Conservation (phyloP, 495 filamentous ascomycete genomes). For the Copromyces sp. region DNA sequence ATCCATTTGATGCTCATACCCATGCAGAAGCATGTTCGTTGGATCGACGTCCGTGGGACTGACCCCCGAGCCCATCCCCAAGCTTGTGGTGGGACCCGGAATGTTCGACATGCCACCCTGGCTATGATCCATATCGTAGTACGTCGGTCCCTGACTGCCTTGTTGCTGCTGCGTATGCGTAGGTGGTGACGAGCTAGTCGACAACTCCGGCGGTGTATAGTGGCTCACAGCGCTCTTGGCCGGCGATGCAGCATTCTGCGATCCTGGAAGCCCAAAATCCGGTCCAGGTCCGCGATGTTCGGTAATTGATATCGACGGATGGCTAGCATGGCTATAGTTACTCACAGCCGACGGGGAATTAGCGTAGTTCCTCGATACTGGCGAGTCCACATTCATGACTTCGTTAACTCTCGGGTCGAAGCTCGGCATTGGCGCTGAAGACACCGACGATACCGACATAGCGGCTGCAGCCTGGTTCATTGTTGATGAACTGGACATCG, state of each 20-base stretch:
- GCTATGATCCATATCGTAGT: not conserved
- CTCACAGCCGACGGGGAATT: slow-evolving; percentile 27
- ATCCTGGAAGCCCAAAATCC: not conserved
- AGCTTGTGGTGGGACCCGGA: slow-evolving; percentile 7
- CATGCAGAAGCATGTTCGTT: slow-evolving; percentile 32
- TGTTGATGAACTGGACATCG: slow-evolving; percentile 13
- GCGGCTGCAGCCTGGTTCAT: slow-evolving; percentile 28
- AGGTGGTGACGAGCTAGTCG: slow-evolving; percentile 39
- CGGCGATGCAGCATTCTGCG: slow-evolving; percentile 32
- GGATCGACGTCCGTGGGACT: slow-evolving; percentile 24
- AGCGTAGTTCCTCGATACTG: slow-evolving; percentile 15
- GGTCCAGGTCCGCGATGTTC: not conserved
- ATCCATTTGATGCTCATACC: slow-evolving; percentile 20
- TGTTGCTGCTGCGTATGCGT: slow-evolving; percentile 3
- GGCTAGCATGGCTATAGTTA: slow-evolving; percentile 19
- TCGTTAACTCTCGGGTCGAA: slow-evolving; percentile 22
- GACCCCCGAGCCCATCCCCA: slow-evolving; percentile 22
- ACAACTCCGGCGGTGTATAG: slow-evolving; percentile 25
- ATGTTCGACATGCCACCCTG: slow-evolving; percentile 12
- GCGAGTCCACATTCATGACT: slow-evolving; percentile 21
- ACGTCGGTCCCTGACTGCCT: not conserved
- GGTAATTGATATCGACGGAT: slow-evolving; percentile 11
- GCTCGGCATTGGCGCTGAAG: slow-evolving; percentile 32
- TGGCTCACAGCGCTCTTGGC: slow-evolving; percentile 31
- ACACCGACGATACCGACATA: slow-evolving; percentile 13